phyloP scores from a whole-genome alignment of 2,329 filamentous ascomycete genomes.

The Pezicula carpinea region DNA sequence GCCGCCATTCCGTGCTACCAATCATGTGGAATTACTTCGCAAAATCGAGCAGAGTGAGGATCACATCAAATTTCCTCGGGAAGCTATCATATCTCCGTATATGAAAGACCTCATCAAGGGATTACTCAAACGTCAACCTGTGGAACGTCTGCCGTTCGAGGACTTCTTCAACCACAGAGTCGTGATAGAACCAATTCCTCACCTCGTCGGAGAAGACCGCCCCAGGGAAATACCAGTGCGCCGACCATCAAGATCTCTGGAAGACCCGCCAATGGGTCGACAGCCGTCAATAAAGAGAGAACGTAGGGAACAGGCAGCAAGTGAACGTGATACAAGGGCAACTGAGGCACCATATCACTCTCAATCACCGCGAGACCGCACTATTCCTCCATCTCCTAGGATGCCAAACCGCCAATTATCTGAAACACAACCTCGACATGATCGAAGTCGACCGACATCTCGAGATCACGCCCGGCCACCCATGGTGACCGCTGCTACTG shows the following conservation, averaged over 20 bases:
- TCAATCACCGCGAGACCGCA: conserved; percentile 21
- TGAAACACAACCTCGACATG: conserved; percentile 16
- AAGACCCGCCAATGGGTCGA: conserved; percentile 15
- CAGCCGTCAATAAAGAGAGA: conserved; percentile 20
- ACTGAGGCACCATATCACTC: conserved; percentile 17
- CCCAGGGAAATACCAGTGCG: conserved; percentile 20
- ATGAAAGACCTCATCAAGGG: conserved; percentile 77
- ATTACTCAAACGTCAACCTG: conserved; percentile 79
- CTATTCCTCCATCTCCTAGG: conserved; percentile 16
- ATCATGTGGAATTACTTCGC: conserved; percentile 88
- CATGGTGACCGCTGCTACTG: conserved; percentile 19
- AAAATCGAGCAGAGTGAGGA: conserved; percentile 90
- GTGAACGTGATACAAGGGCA: conserved; percentile 5
- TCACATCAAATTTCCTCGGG: conserved; percentile 74
- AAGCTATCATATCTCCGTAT: conserved; percentile 64
- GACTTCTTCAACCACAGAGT: conserved; percentile 77
- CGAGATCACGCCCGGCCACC: conserved; percentile 19
- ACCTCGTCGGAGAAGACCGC: conserved; percentile 73
- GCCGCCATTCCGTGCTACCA: conserved; percentile 85
- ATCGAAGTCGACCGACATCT: conserved; percentile 11
- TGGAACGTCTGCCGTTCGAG: conserved; percentile 80
- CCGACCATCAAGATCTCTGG: conserved; percentile 7
- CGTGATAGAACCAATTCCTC: conserved; percentile 72
- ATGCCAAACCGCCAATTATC: conserved; percentile 12
- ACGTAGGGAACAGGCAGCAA: conserved; percentile 9